phyloP scores from a whole-genome alignment of 106 monocot species.

The Dendrobium officinale region DNA sequence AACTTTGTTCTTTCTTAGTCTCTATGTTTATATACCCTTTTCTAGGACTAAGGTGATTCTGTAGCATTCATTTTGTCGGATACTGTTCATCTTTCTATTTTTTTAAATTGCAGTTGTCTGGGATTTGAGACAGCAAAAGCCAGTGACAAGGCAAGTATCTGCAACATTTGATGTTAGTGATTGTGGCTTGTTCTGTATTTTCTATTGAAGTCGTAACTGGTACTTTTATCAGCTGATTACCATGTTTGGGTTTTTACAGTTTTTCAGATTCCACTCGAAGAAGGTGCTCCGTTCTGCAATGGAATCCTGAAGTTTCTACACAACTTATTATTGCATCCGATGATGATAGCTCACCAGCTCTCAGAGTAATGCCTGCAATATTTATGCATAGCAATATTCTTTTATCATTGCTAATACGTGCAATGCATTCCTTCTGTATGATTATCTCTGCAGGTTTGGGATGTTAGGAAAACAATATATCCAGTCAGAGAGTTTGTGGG shows the following conservation, averaged over 20 bases:
- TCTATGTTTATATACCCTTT: not conserved
- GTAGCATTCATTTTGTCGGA: not conserved
- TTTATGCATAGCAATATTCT: not conserved
- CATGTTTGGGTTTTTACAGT: slow-evolving; percentile 32
- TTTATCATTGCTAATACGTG: not conserved
- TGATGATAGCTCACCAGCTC: slow-evolving; percentile 80
- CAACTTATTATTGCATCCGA: slow-evolving; percentile 87
- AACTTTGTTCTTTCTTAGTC: not conserved
- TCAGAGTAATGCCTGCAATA: slow-evolving; percentile 40
- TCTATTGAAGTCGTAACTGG: not conserved
- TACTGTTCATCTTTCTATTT: not conserved
- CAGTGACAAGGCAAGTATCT: slow-evolving; percentile 61
- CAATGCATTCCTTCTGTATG: slow-evolving; percentile 2
- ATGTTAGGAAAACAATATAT: slow-evolving; percentile 94
- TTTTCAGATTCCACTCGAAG: slow-evolving; percentile 77
- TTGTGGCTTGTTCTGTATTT: not conserved
- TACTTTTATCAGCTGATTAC: slow-evolving; percentile 8
- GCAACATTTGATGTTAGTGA: not conserved
- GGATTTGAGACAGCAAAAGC: slow-evolving; percentile 86
- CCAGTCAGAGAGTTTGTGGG: slow-evolving; percentile 89
- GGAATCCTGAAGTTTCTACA: slow-evolving; percentile 94
- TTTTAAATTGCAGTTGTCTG: slow-evolving; percentile 69
- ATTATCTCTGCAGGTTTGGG: slow-evolving; percentile 65
- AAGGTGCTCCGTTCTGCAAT: slow-evolving; percentile 94
- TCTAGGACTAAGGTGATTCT: not conserved